These are phyloP conservation scores for Suillus subluteus DNA, from an alignment of 768 basidiomycete species.

Conservation along the genomic window DNA sequence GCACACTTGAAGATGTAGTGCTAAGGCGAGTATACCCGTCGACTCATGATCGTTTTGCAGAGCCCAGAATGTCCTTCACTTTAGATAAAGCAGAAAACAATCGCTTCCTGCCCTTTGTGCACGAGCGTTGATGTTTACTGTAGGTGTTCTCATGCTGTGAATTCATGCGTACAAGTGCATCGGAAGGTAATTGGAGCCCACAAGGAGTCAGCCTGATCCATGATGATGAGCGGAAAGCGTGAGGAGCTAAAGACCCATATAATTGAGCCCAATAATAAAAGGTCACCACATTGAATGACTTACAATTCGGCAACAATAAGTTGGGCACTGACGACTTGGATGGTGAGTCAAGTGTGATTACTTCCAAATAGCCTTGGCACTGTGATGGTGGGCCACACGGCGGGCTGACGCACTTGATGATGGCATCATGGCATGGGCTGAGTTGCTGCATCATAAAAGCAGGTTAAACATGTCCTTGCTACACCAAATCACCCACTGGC, in stretches of 20 bases:
- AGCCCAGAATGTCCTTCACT: background rate
- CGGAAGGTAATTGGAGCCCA: background rate
- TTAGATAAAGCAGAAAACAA: background rate
- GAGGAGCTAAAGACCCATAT: background rate
- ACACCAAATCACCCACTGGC: background rate
- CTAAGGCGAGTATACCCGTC: background rate
- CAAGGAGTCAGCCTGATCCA: background rate
- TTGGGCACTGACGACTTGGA: background rate
- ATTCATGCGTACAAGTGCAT: background rate
- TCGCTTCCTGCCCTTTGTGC: background rate
- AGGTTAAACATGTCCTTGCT: no score
- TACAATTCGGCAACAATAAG: no score
- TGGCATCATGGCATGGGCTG: background rate
- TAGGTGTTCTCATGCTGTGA: background rate
- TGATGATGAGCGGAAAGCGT: background rate
- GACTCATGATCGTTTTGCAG: background rate
- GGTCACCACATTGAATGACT: no score
- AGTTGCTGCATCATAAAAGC: background rate
- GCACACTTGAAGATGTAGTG: background rate
- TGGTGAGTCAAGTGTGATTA: no score
- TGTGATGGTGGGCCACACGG: background rate
- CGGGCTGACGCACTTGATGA: background rate
- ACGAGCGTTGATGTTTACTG: background rate
- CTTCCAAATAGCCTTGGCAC: no score
- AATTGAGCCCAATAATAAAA: background rate